A percentile compares a stretch with the other conserved stretches of the same genome.
Conservation (phyloP, 2,329 filamentous ascomycete species). For the Blastomyces silverae region DNA sequence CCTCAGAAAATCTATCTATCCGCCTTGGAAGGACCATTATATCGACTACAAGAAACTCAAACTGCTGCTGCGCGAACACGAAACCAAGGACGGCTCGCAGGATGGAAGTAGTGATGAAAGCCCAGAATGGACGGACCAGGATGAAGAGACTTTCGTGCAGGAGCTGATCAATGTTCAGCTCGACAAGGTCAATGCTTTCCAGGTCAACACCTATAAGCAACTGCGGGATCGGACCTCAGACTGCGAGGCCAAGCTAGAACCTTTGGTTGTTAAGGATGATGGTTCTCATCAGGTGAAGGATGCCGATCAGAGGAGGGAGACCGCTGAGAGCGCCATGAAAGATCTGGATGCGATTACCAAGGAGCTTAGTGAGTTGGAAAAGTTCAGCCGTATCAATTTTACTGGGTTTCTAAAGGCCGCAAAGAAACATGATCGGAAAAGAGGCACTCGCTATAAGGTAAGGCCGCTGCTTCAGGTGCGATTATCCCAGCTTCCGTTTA, state of each 20-base stretch:
- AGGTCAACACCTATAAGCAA: slow-evolving; percentile 71
- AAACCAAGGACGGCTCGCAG: slow-evolving; percentile 40
- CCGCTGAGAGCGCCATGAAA: slow-evolving; percentile 62
- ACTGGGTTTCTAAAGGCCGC: slow-evolving; percentile 96
- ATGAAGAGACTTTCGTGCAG: slow-evolving; percentile 89
- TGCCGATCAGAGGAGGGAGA: slow-evolving; percentile 43
- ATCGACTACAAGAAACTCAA: slow-evolving; percentile 96
- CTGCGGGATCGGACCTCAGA: slow-evolving; percentile 73
- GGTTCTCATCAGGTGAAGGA: slow-evolving; percentile 32
- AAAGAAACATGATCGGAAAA: slow-evolving; percentile 97
- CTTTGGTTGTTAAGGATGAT: slow-evolving; percentile 41
- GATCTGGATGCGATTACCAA: slow-evolving; percentile 71
- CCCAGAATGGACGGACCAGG: slow-evolving; percentile 77
- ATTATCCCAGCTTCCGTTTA: slow-evolving; percentile 82
- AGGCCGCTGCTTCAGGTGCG: slow-evolving; percentile 86
- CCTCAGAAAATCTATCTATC: slow-evolving; percentile 69
- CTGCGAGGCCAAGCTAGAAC: slow-evolving; percentile 59
- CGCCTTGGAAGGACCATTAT: slow-evolving; percentile 87
- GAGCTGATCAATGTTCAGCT: slow-evolving; percentile 91
- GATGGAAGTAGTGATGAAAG: slow-evolving; percentile 48
- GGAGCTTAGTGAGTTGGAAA: slow-evolving; percentile 87
- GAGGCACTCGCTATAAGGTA: slow-evolving; percentile 78
- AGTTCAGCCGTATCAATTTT: slow-evolving; percentile 94
- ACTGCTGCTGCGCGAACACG: slow-evolving; percentile 73
- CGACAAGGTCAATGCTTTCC: slow-evolving; percentile 89